phyloP scores from a whole-genome alignment of 2,329 filamentous ascomycete genomes.

The Aspergillus sojae region DNA sequence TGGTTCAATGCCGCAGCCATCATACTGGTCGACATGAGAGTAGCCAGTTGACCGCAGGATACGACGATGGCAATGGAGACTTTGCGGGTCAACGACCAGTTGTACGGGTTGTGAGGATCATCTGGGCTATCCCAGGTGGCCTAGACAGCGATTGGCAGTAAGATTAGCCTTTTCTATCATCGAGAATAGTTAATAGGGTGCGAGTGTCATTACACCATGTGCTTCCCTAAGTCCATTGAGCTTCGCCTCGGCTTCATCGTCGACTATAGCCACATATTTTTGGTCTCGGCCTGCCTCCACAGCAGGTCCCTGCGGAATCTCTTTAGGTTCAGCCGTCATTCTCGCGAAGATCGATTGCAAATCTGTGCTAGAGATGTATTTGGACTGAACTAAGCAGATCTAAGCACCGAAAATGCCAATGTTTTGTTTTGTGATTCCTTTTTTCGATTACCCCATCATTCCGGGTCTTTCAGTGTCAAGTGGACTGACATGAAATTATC shows the following conservation, averaged over 20 bases:
- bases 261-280: background rate
- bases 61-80: slow-evolving; percentile 4
- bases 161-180: background rate
- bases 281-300: slow-evolving; percentile 2
- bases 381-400: background rate
- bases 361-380: background rate
- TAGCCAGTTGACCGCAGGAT: slow-evolving; percentile 3
- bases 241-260: background rate
- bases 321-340: slow-evolving; percentile 1
- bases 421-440: background rate
- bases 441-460: background rate
- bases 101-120: slow-evolving; percentile 7
- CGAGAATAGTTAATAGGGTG: too few species aligned
- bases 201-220: background rate
- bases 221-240: background rate
- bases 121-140: slow-evolving; percentile 8
- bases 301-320: background rate
- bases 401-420: background rate
- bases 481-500: background rate
- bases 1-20: slow-evolving; percentile 7
- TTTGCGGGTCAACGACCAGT: slow-evolving; percentile 2
- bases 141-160: background rate
- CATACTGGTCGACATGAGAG: slow-evolving; percentile 9
- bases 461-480: background rate
- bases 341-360: background rate